Evolutionary conservation across 202 grass and related monocot genomes (phyloP).

Genomic region (Hordeum pubiflorum): DNA sequence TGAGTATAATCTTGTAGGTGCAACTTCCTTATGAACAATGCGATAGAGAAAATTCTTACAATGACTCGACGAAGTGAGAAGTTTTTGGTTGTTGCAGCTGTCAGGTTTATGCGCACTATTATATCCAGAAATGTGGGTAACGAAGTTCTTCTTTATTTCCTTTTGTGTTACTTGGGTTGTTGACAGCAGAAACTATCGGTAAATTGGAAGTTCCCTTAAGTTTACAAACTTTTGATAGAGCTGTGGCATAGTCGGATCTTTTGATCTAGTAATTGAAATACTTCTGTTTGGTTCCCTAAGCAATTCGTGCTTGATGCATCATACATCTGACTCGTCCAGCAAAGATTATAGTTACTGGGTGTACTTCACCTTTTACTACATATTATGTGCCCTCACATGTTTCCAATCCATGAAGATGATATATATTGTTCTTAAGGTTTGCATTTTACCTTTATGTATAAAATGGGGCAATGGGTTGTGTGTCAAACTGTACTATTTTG

Average conservation of each 20-base stretch:
- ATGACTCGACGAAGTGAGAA: slow-evolving; percentile 77
- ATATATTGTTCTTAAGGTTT: neutral
- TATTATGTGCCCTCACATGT: neutral
- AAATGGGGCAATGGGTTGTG: neutral
- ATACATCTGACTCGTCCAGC: neutral
- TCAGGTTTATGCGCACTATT: slow-evolving; percentile 96
- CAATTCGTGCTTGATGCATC: neutral
- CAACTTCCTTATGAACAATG: slow-evolving; percentile 89
- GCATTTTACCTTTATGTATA: neutral
- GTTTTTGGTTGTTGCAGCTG: slow-evolving; percentile 80
- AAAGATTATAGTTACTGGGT: neutral
- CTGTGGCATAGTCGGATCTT: neutral
- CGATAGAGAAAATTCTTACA: slow-evolving; percentile 81
- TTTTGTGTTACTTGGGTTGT: neutral
- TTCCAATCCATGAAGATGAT: slow-evolving; percentile 1
- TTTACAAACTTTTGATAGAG: neutral
- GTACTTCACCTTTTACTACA: neutral
- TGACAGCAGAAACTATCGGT: neutral
- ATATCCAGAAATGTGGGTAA: slow-evolving; percentile 81
- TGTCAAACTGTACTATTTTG: neutral
- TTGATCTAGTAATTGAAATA: neutral
- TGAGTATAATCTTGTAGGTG: slow-evolving; percentile 57
- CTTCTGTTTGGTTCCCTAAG: neutral
- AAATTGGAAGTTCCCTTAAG: neutral
- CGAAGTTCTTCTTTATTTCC: neutral